Base-by-base conservation (phyloP, 2,329 filamentous ascomycete genomes). In the Didymella exigua region DNA sequence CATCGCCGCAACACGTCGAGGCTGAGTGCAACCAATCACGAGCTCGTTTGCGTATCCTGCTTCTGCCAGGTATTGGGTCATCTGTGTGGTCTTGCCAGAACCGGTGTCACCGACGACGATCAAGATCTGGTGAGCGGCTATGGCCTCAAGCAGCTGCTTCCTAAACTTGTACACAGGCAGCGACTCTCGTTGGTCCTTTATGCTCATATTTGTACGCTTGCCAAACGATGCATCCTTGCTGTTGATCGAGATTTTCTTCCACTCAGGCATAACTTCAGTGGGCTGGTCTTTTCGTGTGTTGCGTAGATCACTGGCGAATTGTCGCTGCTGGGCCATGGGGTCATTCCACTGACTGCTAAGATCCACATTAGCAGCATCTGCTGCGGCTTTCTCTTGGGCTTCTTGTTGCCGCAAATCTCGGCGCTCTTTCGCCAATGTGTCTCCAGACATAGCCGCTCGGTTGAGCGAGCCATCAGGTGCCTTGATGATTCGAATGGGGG, bases 381-480 rank as follows among this genome's bases (percentile, higher is more conserved):
- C 86, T 19, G 91, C 89, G 34, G 85, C 78, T 77, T 89, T 79
- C 76, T 89, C 91, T 56, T 96, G 89, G 0, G 86, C 87, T 76
- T 99, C 93, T 71, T 96, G 89, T 68, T 96, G 91, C 57, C 91
- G 87, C 63, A 97, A 67, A 56, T 99, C 95, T 71, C 91, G 88
- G 47, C 95, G 84, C 71, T 99, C 95, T 72, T 95, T 96, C 4
- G 93, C 90, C 13, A 99, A 77, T 4, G 87, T 84, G 14, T 93
- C 93, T 38, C 95, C 93, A 8, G 93, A 88, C 90, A 98, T 96
- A 14, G 96, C 96, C 42, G 96, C 91, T 68, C 95, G 85, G 72
- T 99, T 99, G 76, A 99, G 87, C 4, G 93, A 98, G n/a, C 95
- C 95, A 75, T 99, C 95, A 0, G 95, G 96, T 1, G 95, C 95